A percentile compares a stretch with the other conserved stretches of the same genome.
These are phyloP conservation scores for Rhododendron henanense DNA, from an alignment of 148 eudicot genomes.

Conservation along the genomic window DNA sequence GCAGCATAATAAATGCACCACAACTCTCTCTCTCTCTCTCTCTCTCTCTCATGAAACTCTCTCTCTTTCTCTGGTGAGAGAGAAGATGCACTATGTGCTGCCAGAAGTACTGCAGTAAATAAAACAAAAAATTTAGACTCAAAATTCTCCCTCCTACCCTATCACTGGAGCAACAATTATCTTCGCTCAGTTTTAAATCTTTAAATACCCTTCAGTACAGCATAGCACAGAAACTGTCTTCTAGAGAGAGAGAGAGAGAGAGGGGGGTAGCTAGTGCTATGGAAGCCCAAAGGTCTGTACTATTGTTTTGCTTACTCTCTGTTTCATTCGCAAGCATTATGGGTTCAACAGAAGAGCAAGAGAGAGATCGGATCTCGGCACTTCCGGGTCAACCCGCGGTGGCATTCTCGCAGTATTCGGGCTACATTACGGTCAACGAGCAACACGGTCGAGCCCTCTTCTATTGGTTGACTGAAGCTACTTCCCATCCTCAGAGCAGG, in stretches of 20 bases:
- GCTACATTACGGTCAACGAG: slow-evolving; percentile 41
- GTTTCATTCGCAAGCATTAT: neutral
- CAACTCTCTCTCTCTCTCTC: neutral
- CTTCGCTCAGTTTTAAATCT: neutral
- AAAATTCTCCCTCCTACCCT: neutral
- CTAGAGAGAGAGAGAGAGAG: slow-evolving; percentile 2
- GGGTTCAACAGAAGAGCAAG: slow-evolving; percentile 25
- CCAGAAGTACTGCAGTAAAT: neutral
- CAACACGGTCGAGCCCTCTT: slow-evolving; percentile 46
- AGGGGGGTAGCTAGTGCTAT: neutral
- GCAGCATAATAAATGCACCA: neutral
- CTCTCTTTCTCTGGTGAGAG: neutral
- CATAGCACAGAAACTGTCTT: neutral
- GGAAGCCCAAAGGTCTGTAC: slow-evolving; percentile 2
- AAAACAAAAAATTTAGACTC: neutral
- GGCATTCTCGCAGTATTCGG: slow-evolving; percentile 40
- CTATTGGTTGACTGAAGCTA: slow-evolving; percentile 48
- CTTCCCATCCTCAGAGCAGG: slow-evolving; percentile 16
- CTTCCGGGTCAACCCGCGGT: slow-evolving; percentile 54
- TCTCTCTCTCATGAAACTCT: neutral
- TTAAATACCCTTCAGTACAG: neutral
- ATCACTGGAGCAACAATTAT: neutral
- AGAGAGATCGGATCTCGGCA: slow-evolving; percentile 30
- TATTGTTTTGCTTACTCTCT: neutral
- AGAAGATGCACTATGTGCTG: neutral